Evolutionary conservation across 1,284 basidiomycete species (phyloP), one percentile per base, ranked within the genome.

Genomic region (Puccinia horiana): DNA sequence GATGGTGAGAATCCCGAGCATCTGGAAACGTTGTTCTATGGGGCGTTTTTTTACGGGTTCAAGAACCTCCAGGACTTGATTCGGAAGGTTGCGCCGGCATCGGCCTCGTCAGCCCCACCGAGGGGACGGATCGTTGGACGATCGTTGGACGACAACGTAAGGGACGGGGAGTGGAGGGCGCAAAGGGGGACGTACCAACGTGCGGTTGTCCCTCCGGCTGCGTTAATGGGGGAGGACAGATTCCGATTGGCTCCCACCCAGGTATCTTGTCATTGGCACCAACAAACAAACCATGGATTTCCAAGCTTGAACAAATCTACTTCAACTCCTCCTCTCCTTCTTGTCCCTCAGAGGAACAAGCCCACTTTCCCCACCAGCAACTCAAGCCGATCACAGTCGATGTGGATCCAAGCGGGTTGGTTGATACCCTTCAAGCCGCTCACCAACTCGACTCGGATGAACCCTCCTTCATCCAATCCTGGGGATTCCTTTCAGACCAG

Each of bases 51-150:
- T 87, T 99, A 98, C 86, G 97, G 97, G 1, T 99, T 99, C 89
- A 91, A 95, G 77, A 99, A 99, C 87, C 89, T 99, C 77, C 96
- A 99, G 88, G 99, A 98, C 86, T 91, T 99, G 72, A 96, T 99
- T 67, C 90, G 96, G 81, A 95, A 95, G 88, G 92, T 98, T 12
- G 93, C 93, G n/a, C 91, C 91, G 83, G 93, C 94, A 84, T 90
- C 92, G 0, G 95, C 95, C 0, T 89, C 95, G 56, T 90, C 91
- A 81, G 23, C 29, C 82, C 32, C n/a, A 5, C 49, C 58, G 26
- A 73, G 49, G n/a, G 54, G 63, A 6, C 65, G 65, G 42, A 47
- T 69, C 1, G 44, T n/a, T n/a, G n/a, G n/a, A n/a, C n/a, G n/a
- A n/a, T n/a, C n/a, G n/a, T 54, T 14, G 70, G 74, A 23, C 67